phyloP scores from a whole-genome alignment of 345 rosid species.

The Mangifera indica region DNA sequence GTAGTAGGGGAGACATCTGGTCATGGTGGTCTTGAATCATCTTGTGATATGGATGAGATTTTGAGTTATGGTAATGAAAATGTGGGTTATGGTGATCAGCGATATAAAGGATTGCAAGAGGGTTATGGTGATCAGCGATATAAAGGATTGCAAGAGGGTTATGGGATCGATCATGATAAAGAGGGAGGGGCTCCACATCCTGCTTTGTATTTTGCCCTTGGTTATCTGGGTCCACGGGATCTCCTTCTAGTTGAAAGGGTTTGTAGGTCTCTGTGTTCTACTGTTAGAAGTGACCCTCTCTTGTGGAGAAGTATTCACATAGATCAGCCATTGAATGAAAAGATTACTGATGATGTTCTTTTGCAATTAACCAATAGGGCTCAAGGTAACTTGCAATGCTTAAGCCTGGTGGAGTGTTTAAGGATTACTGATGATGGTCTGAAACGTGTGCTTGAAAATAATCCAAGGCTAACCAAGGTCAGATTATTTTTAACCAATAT shows the following conservation, averaged over 20 bases:
- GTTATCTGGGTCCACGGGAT: constrained; percentile 65
- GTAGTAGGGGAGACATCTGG: constrained; percentile 28
- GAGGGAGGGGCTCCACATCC: constrained; percentile 49
- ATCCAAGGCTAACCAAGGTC: constrained; percentile 72
- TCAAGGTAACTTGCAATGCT: constrained; percentile 70
- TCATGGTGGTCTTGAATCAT: constrained; percentile 22
- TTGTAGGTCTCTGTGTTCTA: constrained; percentile 54
- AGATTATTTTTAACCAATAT: constrained; percentile 17
- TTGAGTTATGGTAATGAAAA: constrained; percentile 31
- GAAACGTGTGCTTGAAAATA: constrained; percentile 53
- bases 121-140: constrained; percentile 24
- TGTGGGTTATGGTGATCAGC: constrained; percentile 20
- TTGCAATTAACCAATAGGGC: constrained; percentile 65
- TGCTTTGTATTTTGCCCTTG: constrained; percentile 59
- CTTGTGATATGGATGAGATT: constrained; percentile 36
- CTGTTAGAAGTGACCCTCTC: constrained; percentile 58
- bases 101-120: constrained; percentile 27
- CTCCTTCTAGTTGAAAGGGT: constrained; percentile 67
- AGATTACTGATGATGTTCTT: constrained; percentile 80
- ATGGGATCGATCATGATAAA: constrained; percentile 25
- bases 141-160: constrained; percentile 25
- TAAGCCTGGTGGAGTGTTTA: constrained; percentile 77
- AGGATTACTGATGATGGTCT: constrained; percentile 74
- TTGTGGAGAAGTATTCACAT: constrained; percentile 81
- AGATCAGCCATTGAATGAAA: constrained; percentile 75